These are phyloP conservation scores for Heterobasidion annosum DNA, from an alignment of 1,284 basidiomycete species.

Conservation along the genomic window DNA sequence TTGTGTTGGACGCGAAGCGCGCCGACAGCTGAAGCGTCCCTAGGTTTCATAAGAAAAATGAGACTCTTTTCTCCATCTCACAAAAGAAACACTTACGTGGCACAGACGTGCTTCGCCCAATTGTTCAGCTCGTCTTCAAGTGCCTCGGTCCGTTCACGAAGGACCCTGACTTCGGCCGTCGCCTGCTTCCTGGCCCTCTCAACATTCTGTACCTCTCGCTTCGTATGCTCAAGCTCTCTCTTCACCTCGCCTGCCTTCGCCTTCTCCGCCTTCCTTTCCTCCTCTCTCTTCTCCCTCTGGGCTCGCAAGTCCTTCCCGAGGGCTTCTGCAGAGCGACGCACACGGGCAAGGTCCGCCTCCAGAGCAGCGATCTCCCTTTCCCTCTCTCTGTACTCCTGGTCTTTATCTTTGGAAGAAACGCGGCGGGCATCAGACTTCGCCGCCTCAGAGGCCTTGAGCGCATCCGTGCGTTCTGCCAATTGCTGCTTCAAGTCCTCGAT, in stretches of 20 bases:
- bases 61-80: constrained; percentile 1
- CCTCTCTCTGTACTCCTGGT: constrained; percentile 27
- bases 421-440: constrained; percentile 51
- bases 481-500: constrained; percentile 64
- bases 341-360: constrained; percentile 61
- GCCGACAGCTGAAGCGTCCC: constrained; percentile 43
- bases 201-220: constrained; percentile 37
- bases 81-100: constrained; percentile 22
- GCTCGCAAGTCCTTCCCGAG: constrained; percentile 68
- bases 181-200: constrained; percentile 58
- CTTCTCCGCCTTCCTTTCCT: constrained; percentile 31
- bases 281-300: constrained; percentile 37
- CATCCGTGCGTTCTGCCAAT: constrained; percentile 51
- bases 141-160: constrained; percentile 46
- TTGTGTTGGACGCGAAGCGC: constrained; percentile 63
- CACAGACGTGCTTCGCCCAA: constrained; percentile 47
- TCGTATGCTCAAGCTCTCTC: constrained; percentile 38
- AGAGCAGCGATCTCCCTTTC: constrained; percentile 42
- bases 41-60: constrained; percentile 16
- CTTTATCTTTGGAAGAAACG: constrained; percentile 52
- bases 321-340: constrained; percentile 62
- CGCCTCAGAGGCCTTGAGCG: constrained; percentile 50
- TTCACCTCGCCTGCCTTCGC: constrained; percentile 13
- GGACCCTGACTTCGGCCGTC: constrained; percentile 51
- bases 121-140: constrained; percentile 48